Conservation (phyloP, 2,329 filamentous ascomycete species). For the Colletotrichum sp. region DNA sequence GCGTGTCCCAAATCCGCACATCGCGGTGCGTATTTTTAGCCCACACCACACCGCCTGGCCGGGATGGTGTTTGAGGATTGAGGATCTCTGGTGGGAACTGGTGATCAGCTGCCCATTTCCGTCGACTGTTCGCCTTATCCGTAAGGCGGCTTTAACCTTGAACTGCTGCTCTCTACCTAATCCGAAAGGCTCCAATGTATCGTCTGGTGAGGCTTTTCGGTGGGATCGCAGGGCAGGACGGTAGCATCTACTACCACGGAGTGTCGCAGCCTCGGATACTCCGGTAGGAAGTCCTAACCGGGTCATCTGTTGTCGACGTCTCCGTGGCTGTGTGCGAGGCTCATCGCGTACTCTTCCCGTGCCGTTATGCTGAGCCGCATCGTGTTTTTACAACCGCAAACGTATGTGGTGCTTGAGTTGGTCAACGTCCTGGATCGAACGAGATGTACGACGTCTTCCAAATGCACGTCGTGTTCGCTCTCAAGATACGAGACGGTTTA, state of each 20-base stretch:
- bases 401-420: not conserved
- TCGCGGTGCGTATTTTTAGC: not conserved
- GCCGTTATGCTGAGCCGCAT: not conserved
- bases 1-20: not conserved
- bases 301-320: not conserved
- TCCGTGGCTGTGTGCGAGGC: not conserved
- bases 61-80: not conserved
- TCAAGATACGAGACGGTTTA: not conserved
- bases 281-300: not conserved
- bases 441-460: not conserved
- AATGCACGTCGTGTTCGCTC: not conserved
- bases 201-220: not conserved
- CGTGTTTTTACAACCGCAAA: fast-evolving
- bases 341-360: not conserved
- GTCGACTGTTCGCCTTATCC: not conserved
- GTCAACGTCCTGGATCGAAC: not conserved
- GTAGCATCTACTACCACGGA: not conserved
- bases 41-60: not conserved
- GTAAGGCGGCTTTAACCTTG: not conserved
- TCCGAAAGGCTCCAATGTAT: not conserved
- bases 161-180: not conserved
- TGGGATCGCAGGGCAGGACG: not conserved
- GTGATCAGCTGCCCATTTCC: not conserved
- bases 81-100: not conserved
- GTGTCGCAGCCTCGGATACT: not conserved